phyloP scores from a whole-genome alignment of 129 eudicot species.

The Tanacetum coccineum region DNA sequence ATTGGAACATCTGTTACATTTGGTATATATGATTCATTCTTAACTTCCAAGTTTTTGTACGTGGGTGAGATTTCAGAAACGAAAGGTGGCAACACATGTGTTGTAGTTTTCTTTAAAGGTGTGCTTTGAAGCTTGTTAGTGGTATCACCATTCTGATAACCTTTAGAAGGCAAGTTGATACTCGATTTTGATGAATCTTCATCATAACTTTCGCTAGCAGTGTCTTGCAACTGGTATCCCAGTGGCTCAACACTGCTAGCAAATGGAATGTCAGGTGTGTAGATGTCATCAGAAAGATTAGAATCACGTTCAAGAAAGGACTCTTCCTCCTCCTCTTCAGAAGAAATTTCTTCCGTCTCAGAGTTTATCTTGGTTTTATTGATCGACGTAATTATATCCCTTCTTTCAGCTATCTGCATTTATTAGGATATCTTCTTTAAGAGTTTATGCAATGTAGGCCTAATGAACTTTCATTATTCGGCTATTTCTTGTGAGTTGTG shows the following conservation, averaged over 20 bases:
- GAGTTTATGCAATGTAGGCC: too few species aligned
- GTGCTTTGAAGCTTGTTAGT: slow-evolving; percentile 17
- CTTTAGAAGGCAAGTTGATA: slow-evolving; percentile 28
- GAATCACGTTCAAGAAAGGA: slow-evolving; percentile 34
- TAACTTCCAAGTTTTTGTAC: slow-evolving; percentile 26
- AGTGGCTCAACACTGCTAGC: slow-evolving; percentile 15
- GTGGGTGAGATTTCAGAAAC: slow-evolving; percentile 33
- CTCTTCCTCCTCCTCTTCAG: slow-evolving; percentile 32
- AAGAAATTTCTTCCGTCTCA: slow-evolving; percentile 29
- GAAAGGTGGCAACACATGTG: slow-evolving; percentile 30
- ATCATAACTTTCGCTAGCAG: slow-evolving; percentile 6
- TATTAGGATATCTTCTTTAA: background rate
- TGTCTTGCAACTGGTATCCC: slow-evolving; percentile 2
- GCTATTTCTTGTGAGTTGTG: too few species aligned
- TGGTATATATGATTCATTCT: slow-evolving; percentile 24
- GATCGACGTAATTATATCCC: slow-evolving; percentile 64
- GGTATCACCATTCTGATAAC: slow-evolving; percentile 26
- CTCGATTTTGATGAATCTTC: slow-evolving; percentile 24
- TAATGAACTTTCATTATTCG: too few species aligned
- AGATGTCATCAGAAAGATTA: slow-evolving; percentile 22
- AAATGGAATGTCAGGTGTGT: slow-evolving; percentile 15
- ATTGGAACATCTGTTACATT: slow-evolving; percentile 30
- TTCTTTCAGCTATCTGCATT: slow-evolving; percentile 88
- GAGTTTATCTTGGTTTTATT: slow-evolving; percentile 39
- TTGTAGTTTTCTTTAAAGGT: slow-evolving; percentile 17